Evolutionary conservation across 176 grass and related monocot genomes (phyloP).

Genomic region (Carex myosuroides): DNA sequence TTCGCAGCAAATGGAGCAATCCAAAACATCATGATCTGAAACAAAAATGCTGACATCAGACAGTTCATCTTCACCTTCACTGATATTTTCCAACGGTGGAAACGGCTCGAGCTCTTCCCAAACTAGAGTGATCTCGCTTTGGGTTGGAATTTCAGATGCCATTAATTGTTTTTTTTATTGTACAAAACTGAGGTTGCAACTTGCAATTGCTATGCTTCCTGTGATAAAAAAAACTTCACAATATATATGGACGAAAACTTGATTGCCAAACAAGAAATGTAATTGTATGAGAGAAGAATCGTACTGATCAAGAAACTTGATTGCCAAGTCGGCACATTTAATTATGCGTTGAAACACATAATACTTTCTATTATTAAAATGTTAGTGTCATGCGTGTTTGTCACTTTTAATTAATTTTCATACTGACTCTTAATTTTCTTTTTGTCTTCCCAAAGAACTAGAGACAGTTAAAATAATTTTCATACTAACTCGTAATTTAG

Average conservation of each 20-base stretch:
- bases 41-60: slow-evolving; percentile 21
- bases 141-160: neutral
- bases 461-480: too few relatives aligned
- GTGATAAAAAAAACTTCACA: neutral
- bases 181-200: neutral
- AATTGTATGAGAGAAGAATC: neutral
- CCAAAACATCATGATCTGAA: slow-evolving; percentile 28
- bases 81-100: neutral
- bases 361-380: neutral
- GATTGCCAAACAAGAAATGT: neutral
- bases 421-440: too few relatives aligned
- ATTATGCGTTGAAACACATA: neutral
- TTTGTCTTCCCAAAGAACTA: too few relatives aligned
- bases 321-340: neutral
- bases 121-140: neutral
- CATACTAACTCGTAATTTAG: too few relatives aligned
- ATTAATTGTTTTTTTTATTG: neutral
- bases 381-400: neutral
- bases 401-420: neutral
- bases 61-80: neutral
- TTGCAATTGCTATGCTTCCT: neutral
- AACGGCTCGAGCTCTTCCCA: slow-evolving; percentile 6
- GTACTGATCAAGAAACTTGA: neutral
- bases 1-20: slow-evolving; percentile 34
- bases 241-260: neutral